These are phyloP conservation scores for Echites panduratus DNA, from an alignment of 257 asterid species.

Conservation along the genomic window DNA sequence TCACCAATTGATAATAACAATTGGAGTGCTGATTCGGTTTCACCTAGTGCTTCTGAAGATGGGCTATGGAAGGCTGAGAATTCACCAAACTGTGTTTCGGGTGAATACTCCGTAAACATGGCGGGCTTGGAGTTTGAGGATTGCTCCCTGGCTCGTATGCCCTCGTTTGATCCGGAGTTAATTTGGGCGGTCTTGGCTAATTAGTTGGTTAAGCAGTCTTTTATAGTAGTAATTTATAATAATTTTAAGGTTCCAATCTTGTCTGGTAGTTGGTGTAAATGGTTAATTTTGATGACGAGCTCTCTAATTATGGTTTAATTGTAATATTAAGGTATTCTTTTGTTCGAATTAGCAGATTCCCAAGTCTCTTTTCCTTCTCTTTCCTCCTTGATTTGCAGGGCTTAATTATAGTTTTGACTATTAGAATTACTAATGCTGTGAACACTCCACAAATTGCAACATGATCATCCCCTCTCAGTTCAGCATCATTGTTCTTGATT, in stretches of 20 bases:
- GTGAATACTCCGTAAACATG: conserved; percentile 30
- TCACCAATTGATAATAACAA: conserved; percentile 26
- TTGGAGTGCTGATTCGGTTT: conserved; percentile 27
- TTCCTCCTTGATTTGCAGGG: background rate
- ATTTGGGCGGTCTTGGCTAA: conserved; percentile 91
- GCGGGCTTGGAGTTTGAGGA: conserved; percentile 42
- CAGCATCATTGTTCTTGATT: background rate
- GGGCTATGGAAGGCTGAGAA: conserved; percentile 44
- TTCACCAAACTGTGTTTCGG: conserved; percentile 34
- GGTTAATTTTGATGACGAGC: conserved; percentile 16
- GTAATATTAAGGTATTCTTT: background rate
- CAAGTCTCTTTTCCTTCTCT: background rate
- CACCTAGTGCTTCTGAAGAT: conserved; percentile 45
- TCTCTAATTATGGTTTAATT: background rate
- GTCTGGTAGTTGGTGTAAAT: conserved; percentile 12
- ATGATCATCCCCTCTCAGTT: background rate
- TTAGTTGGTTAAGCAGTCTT: conserved; percentile 24
- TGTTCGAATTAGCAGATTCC: background rate
- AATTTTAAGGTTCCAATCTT: background rate
- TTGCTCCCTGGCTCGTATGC: conserved; percentile 69
- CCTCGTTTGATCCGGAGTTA: conserved; percentile 87
- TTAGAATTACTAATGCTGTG: background rate
- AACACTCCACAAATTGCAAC: background rate
- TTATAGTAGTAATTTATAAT: background rate
- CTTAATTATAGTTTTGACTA: too few species aligned